Evolutionary conservation across 163 green algal species (phyloP).

Genomic region (Chlamydomonas reinhardtii): DNA sequence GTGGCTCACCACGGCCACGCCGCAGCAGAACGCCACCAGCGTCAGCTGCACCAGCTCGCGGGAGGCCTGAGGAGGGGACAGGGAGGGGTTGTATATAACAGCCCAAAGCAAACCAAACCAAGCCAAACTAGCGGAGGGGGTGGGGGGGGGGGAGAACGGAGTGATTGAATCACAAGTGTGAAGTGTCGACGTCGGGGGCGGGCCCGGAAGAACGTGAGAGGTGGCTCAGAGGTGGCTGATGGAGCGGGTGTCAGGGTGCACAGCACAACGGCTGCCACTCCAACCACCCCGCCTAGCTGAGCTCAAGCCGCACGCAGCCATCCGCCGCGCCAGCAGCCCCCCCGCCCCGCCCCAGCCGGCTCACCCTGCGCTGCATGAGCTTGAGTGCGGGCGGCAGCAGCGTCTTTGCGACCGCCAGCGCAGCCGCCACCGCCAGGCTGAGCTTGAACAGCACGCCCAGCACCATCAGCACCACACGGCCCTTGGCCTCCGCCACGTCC

Average conservation of each 20-base stretch:
- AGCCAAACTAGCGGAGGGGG: too few species aligned
- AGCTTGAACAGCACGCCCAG: constrained; percentile 56
- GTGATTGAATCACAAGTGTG: too few species aligned
- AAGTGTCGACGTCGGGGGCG: too few species aligned
- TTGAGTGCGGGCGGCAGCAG: constrained; percentile 52
- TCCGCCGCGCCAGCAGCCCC: not conserved
- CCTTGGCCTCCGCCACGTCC: constrained; percentile 45
- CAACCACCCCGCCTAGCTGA: too few species aligned
- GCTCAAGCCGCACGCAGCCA: too few species aligned
- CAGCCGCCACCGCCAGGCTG: constrained; percentile 41
- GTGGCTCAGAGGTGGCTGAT: too few species aligned
- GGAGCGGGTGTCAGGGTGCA: too few species aligned
- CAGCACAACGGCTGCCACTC: too few species aligned
- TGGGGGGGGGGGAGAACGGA: too few species aligned
- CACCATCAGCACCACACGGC: constrained; percentile 52
- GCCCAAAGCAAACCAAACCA: too few species aligned
- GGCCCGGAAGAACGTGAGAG: too few species aligned
- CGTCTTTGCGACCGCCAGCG: constrained; percentile 38
- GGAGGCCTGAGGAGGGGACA: constrained; percentile 30
- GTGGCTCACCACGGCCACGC: constrained; percentile 72
- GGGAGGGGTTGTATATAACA: not conserved
- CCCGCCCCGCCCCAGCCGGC: not conserved
- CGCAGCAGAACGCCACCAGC: constrained; percentile 77
- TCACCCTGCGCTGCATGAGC: constrained; percentile 42
- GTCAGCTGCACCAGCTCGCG: constrained; percentile 72